Conservation (phyloP, 208 protist species). For the Phytomonas serpens region DNA sequence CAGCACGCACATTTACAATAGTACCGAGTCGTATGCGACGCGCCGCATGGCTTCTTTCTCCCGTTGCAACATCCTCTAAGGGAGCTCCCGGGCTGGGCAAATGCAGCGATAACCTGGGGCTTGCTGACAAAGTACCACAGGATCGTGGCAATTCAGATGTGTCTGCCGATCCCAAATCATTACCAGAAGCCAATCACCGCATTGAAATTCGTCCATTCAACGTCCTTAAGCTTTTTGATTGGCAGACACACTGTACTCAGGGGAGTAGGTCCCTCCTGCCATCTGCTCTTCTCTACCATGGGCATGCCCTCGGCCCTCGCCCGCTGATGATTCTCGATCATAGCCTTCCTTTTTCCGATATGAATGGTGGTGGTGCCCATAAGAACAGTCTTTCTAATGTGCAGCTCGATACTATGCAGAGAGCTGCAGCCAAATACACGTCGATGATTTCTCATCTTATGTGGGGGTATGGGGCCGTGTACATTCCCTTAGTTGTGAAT, state of each 20-base stretch:
- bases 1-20: neutral
- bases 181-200: neutral
- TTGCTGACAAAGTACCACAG: neutral
- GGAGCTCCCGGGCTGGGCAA: neutral
- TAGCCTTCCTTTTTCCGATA: conserved; percentile 18
- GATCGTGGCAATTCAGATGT: no score
- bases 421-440: conserved; percentile 48
- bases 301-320: conserved; percentile 58
- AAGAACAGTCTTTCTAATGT: neutral
- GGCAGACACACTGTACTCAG: conserved; percentile 41
- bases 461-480: conserved; percentile 72
- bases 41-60: neutral
- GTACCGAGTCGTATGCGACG: neutral
- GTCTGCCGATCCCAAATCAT: no score
- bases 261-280: conserved; percentile 25
- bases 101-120: neutral
- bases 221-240: conserved; percentile 7
- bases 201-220: neutral
- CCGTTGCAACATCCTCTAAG: neutral
- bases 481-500: conserved; percentile 44
- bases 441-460: conserved; percentile 42
- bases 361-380: neutral
- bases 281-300: conserved; percentile 48
- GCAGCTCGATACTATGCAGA: conserved; percentile 5
- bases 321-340: conserved; percentile 78